Percentiles rank a stretch among this genome's conserved stretches.
Conservation (phyloP, 257 asterid genomes). For the Primulina eburnea region DNA sequence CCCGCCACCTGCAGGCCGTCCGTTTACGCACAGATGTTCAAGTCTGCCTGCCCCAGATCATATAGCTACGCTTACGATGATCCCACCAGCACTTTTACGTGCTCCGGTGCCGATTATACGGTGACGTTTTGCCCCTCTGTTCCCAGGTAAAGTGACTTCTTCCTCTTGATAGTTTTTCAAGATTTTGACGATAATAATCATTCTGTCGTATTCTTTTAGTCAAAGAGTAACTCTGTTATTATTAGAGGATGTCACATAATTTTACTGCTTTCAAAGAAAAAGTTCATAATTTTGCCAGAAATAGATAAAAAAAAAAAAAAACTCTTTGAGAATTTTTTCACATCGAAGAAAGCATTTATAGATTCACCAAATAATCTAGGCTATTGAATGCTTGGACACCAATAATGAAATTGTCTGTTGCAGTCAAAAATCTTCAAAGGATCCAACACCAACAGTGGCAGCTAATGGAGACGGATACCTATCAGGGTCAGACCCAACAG, state of each 20-base stretch:
- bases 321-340: not conserved
- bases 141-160: constrained; percentile 49
- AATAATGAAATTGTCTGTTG: not conserved
- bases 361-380: not conserved
- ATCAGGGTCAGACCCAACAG: not conserved
- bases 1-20: constrained; percentile 84
- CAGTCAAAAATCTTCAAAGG: not conserved
- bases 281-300: not conserved
- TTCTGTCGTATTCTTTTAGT: too few species aligned
- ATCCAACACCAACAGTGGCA: not conserved
- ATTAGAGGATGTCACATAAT: too few species aligned
- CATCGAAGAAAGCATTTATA: not conserved
- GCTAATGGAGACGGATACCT: not conserved
- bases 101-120: constrained; percentile 83
- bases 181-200: too few species aligned
- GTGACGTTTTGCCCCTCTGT: constrained; percentile 82
- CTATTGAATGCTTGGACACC: not conserved
- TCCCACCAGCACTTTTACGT: constrained; percentile 93
- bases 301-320: too few species aligned
- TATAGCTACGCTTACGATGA: constrained; percentile 96
- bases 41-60: constrained; percentile 78
- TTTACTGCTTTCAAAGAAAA: too few species aligned
- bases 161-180: too few species aligned
- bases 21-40: constrained; percentile 76
- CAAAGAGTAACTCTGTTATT: too few species aligned